phyloP scores from a whole-genome alignment of 2,329 filamentous ascomycete genomes.

The Metarhizium sp. region DNA sequence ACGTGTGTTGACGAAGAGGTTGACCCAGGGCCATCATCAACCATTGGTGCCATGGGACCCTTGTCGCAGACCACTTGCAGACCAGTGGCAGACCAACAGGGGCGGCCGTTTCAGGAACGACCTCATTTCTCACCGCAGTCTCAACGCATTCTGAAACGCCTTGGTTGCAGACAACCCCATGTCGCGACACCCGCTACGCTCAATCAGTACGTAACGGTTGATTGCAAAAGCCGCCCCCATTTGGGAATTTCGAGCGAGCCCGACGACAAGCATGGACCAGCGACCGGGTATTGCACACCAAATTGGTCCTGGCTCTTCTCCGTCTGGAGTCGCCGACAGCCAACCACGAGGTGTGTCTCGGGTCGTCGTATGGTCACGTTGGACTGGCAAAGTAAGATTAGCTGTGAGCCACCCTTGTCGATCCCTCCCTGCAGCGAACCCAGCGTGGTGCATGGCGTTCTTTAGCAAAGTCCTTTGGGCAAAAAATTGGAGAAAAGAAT shows the following conservation, averaged over 20 bases:
- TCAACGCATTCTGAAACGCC: constrained; percentile 19
- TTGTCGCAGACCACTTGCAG: constrained; percentile 7
- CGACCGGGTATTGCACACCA: neutral
- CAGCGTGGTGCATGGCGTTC: neutral
- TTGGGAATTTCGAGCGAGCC: neutral
- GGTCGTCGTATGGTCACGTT: constrained; percentile 9
- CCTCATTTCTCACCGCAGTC: constrained; percentile 17
- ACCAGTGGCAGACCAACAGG: constrained; percentile 1
- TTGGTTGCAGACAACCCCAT: constrained; percentile 6
- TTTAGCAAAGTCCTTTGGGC: neutral
- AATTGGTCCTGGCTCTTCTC: constrained; percentile 1
- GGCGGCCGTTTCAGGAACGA: constrained; percentile 19
- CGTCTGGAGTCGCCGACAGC: constrained; percentile 9
- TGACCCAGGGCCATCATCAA: neutral
- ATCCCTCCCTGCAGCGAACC: constrained; percentile 1
- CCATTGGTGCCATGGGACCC: constrained; percentile 4
- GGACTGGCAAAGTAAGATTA: constrained; percentile 2
- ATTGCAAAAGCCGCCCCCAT: neutral
- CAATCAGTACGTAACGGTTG: neutral
- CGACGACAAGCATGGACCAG: neutral
- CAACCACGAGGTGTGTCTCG: constrained; percentile 8
- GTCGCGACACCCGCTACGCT: constrained; percentile 5
- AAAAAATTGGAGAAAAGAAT: neutral
- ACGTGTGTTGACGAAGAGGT: constrained; percentile 2
- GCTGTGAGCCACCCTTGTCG: constrained; percentile 3